A percentile compares a stretch with the other conserved stretches of the same genome.
These are phyloP conservation scores for Bipolaris sorokiniana DNA, from an alignment of 2,329 filamentous ascomycete genomes.

Conservation along the genomic window DNA sequence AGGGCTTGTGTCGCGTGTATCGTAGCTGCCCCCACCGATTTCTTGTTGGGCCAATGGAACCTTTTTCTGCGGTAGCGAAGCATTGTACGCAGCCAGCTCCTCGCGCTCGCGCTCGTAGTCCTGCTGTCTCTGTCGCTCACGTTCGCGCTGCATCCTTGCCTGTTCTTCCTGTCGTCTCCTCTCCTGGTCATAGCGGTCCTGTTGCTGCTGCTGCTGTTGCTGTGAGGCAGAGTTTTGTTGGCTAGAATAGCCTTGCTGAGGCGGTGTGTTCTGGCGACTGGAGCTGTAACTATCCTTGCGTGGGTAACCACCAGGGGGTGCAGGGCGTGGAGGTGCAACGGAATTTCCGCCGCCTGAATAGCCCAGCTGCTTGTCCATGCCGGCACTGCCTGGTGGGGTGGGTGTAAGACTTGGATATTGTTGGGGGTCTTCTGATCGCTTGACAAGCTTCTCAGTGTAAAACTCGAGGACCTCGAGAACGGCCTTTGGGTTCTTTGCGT, in stretches of 20 bases:
- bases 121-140: conserved; percentile 50
- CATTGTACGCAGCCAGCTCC: conserved; percentile 88
- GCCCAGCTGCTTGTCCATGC: conserved; percentile 57
- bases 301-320: conserved; percentile 51
- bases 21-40: conserved; percentile 69
- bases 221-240: conserved; percentile 46
- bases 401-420: conserved; percentile 72
- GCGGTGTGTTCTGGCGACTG: conserved; percentile 41
- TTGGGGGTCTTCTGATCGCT: conserved; percentile 73
- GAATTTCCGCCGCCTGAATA: conserved; percentile 53
- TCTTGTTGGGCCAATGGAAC: conserved; percentile 87
- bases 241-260: conserved; percentile 36
- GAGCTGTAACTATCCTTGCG: conserved; percentile 56
- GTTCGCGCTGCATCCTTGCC: conserved; percentile 40
- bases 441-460: conserved; percentile 79
- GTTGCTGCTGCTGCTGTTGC: conserved; percentile 7
- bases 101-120: conserved; percentile 60
- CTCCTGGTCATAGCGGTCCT: conserved; percentile 40
- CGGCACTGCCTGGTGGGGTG: conserved; percentile 62
- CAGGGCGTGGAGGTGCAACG: conserved; percentile 57
- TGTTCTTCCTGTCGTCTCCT: conserved; percentile 52
- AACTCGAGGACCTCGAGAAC: conserved; percentile 81
- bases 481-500: conserved; percentile 84
- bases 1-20: conserved; percentile 53
- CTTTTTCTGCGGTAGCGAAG: conserved; percentile 81